Evolutionary conservation across 2,329 filamentous ascomycete species (phyloP).

Genomic region (Diaporthe batatas): DNA sequence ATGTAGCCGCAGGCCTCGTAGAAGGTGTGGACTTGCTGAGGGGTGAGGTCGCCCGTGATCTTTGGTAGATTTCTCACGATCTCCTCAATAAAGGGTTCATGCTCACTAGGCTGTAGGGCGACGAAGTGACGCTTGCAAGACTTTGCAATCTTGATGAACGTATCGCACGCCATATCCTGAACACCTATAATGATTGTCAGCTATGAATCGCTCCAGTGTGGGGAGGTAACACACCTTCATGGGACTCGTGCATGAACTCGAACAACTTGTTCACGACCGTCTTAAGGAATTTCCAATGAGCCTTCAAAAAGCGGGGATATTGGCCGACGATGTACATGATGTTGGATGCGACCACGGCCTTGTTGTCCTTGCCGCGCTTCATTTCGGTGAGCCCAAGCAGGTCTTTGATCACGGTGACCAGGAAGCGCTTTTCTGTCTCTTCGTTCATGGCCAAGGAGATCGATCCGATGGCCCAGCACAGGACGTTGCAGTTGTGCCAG

Average conservation of each 20-base stretch:
- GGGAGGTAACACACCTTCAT: slow-evolving; percentile 77
- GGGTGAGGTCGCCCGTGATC: slow-evolving; percentile 94
- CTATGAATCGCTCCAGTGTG: neutral
- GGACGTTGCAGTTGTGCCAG: slow-evolving; percentile 99
- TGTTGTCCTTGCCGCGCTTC: slow-evolving; percentile 99
- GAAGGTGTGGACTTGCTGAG: slow-evolving; percentile 98
- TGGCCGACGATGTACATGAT: slow-evolving; percentile 99
- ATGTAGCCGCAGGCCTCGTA: slow-evolving; percentile 99
- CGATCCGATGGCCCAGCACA: slow-evolving; percentile 99
- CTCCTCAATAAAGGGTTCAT: slow-evolving; percentile 97
- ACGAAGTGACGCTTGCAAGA: slow-evolving; percentile 99
- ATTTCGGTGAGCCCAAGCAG: slow-evolving; percentile 96
- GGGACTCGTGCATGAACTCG: slow-evolving; percentile 99
- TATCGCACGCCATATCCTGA: slow-evolving; percentile 99
- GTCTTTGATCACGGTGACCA: slow-evolving; percentile 99
- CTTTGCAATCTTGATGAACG: slow-evolving; percentile 99
- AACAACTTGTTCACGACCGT: slow-evolving; percentile 99
- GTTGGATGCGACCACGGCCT: slow-evolving; percentile 97
- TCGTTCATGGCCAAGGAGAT: slow-evolving; percentile 99
- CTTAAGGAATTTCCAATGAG: slow-evolving; percentile 99
- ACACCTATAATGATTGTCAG: slow-evolving; percentile 71
- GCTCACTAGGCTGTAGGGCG: slow-evolving; percentile 92
- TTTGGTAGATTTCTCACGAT: slow-evolving; percentile 96
- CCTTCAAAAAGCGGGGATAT: slow-evolving; percentile 97
- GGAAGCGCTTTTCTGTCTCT: slow-evolving; percentile 97